A percentile compares a stretch with the other conserved stretches of the same genome.
These are phyloP conservation scores for Pachyrhizus erosus DNA, from an alignment of 306 rosid species.

Conservation along the genomic window DNA sequence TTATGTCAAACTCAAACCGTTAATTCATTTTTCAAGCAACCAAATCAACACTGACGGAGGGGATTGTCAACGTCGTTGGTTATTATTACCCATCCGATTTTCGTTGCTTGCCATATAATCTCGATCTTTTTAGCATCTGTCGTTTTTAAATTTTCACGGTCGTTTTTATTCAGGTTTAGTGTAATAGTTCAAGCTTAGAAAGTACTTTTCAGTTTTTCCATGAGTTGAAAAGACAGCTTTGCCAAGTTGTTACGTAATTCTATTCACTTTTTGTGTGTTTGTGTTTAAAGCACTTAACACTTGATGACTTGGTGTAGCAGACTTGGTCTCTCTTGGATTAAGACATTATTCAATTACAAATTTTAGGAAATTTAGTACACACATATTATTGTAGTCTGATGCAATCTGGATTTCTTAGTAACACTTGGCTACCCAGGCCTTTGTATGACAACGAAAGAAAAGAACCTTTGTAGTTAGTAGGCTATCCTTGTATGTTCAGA, in stretches of 20 bases:
- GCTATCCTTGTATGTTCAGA: neutral
- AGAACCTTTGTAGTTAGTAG: neutral
- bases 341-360: neutral
- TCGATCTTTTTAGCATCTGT: constrained; percentile 11
- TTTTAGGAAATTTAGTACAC: neutral
- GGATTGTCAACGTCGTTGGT: neutral
- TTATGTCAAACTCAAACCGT: constrained; percentile 19
- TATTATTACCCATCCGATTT: neutral
- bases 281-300: neutral
- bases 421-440: constrained; percentile 13
- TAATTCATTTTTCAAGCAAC: neutral
- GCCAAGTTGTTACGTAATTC: neutral
- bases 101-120: neutral
- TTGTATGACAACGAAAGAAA: neutral
- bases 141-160: neutral
- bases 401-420: neutral
- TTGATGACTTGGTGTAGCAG: neutral
- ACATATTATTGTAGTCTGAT: neutral
- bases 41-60: constrained; percentile 5
- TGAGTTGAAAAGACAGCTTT: constrained; percentile 18
- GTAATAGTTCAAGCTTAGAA: neutral
- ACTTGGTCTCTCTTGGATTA: neutral
- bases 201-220: neutral
- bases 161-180: neutral
- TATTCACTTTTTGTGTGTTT: neutral